These are phyloP conservation scores for Lipomyces orientalis DNA, from an alignment of 805 yeast species.

Conservation along the genomic window DNA sequence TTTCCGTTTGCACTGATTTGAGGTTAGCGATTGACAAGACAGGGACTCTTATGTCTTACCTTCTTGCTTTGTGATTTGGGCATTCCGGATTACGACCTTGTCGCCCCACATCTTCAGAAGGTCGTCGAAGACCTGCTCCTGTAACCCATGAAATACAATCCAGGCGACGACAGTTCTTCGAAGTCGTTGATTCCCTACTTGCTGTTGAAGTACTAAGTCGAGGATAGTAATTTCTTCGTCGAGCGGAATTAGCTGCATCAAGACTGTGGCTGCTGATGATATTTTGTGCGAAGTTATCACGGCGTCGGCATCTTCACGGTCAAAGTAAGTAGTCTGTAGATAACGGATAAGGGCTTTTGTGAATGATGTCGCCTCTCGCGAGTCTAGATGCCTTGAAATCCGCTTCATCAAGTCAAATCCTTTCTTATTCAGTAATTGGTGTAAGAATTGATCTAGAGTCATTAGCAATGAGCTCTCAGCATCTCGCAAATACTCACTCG, in stretches of 20 bases:
- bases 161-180: slow-evolving; percentile 22
- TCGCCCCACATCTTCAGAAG: slow-evolving; percentile 28
- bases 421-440: neutral
- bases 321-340: slow-evolving; percentile 13
- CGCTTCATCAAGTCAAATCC: neutral
- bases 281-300: neutral
- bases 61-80: slow-evolving; percentile 25
- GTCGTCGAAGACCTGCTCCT: slow-evolving; percentile 23
- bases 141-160: slow-evolving; percentile 25
- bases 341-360: slow-evolving; percentile 12
- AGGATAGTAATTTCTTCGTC: slow-evolving; percentile 13
- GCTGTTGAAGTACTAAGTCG: slow-evolving; percentile 5
- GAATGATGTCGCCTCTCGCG: slow-evolving; percentile 16
- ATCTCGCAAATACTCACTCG: slow-evolving; percentile 6
- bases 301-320: slow-evolving; percentile 3
- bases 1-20: slow-evolving; percentile 11
- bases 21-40: neutral
- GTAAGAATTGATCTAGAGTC: slow-evolving; percentile 12
- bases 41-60: slow-evolving; percentile 6
- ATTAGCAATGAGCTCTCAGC: neutral
- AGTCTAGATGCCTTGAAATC: slow-evolving; percentile 1
- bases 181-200: slow-evolving; percentile 11
- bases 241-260: slow-evolving; percentile 13
- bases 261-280: slow-evolving; percentile 8
- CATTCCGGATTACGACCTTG: slow-evolving; percentile 19